phyloP scores from a whole-genome alignment of 2,329 filamentous ascomycete species.

The Leptographium flavum region DNA sequence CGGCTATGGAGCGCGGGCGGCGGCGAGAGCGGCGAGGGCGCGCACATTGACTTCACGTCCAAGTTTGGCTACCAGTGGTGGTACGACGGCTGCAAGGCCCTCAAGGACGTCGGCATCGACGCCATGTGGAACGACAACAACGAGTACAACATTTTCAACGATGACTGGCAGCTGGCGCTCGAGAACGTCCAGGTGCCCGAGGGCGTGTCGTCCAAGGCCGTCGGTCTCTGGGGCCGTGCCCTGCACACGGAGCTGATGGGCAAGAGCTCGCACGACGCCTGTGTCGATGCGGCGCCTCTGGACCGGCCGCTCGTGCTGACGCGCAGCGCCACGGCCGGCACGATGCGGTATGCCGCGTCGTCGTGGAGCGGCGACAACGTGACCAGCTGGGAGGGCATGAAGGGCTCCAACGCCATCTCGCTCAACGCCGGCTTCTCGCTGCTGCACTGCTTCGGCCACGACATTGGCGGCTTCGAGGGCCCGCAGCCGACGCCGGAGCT shows the following conservation, averaged over 20 bases:
- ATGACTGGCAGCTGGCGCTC: constrained; percentile 50
- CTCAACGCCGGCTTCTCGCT: constrained; percentile 54
- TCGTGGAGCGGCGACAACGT: constrained; percentile 65
- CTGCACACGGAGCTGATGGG: constrained; percentile 59
- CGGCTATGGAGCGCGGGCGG: constrained; percentile 60
- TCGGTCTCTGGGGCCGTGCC: constrained; percentile 56
- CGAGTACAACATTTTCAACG: constrained; percentile 53
- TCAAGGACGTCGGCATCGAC: constrained; percentile 51
- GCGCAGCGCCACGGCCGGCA: constrained; percentile 55
- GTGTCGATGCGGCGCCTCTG: constrained; percentile 41
- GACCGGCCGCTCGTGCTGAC: constrained; percentile 55
- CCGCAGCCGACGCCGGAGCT: constrained; percentile 58
- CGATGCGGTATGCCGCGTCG: constrained; percentile 54
- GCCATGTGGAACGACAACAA: constrained; percentile 74
- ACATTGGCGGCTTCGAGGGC: constrained; percentile 64
- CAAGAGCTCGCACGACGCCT: constrained; percentile 55
- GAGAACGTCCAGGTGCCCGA: constrained; percentile 26
- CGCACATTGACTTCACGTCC: constrained; percentile 62
- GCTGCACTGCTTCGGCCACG: constrained; percentile 57
- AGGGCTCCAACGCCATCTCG: constrained; percentile 54
- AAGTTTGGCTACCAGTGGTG: constrained; percentile 55
- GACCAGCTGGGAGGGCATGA: constrained; percentile 61
- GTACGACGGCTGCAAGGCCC: constrained; percentile 49
- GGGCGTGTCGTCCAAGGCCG: constrained; percentile 23
- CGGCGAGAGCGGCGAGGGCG: constrained; percentile 53